Evolutionary conservation across 2,329 filamentous ascomycete genomes (phyloP), one percentile per base, ranked within the genome.

Genomic region (Fusarium equiseti): DNA sequence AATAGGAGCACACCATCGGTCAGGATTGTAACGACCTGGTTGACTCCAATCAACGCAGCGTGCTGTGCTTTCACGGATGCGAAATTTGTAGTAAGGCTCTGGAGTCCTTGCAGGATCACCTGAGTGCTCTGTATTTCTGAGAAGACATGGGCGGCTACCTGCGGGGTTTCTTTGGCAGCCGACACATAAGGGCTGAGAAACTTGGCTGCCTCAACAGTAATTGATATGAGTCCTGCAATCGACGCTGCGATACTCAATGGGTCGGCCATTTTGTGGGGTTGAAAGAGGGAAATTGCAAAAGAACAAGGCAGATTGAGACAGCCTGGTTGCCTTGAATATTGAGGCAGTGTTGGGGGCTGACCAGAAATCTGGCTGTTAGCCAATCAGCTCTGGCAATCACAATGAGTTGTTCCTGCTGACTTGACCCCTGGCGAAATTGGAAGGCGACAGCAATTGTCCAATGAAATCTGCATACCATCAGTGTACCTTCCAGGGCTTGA

Each of bases 221-320:
- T 52, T 1, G 60, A 66, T 0, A 66, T 42, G 0, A 71, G 56
- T 1, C 60, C 68, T 2, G 65, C 64, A 3, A 71, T 69, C 0
- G 61, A 71, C 13, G 64, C 68, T 15, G 60, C 57, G 9, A 71
- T 27, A 6, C 64, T 66, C 11, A 71, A 6, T 0, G 57, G 69
- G 6, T 69, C 68, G 10, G 46, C 46, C 46, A 50, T 50, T 22
- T 22, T 49, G 6, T 2, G 29, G 24, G 1, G 27, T 12, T 50
- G 29, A 22, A 24, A 22, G 20, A 13, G 15, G 15, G 29, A 50
- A 11, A 31, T 31, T 29, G 6, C 5, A 10, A 5, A 16, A 38
- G 10, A 38, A 38, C n/a, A 50, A 32, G 46, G 29, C 10, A 22
- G 44, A 5, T 3, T 20, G 15, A 50, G 27, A 20, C 10, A 50